These are phyloP conservation scores for Talaromyces albobiverticillius DNA, from an alignment of 2,329 filamentous ascomycete species.

Conservation along the genomic window DNA sequence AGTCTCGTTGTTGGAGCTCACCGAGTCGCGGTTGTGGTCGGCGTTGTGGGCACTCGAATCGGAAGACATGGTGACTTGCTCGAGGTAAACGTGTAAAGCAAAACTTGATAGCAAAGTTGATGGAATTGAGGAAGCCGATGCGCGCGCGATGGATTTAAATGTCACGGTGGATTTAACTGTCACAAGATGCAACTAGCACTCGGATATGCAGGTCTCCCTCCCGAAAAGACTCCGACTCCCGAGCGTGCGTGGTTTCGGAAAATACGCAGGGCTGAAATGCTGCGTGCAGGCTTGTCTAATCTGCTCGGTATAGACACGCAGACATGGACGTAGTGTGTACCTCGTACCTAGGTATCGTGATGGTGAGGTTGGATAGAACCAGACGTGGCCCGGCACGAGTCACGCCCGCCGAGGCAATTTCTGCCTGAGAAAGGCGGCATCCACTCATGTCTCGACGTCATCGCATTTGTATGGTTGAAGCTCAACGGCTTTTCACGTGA, in stretches of 20 bases:
- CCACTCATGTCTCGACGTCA: conserved; percentile 1
- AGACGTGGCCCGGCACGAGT: too few relatives aligned
- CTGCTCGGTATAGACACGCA: too few relatives aligned
- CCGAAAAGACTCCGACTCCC: too few relatives aligned
- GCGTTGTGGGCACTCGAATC: conserved; percentile 11
- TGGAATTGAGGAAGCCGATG: not conserved
- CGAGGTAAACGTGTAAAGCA: not conserved
- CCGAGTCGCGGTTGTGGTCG: conserved; percentile 13
- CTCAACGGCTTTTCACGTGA: too few relatives aligned
- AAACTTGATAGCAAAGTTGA: not conserved
- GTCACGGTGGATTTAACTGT: too few relatives aligned
- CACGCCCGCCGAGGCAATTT: not conserved
- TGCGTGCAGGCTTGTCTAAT: not conserved
- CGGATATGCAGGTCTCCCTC: too few relatives aligned
- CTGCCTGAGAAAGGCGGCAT: conserved; percentile 7
- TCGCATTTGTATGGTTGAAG: not conserved
- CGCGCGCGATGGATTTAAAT: not conserved
- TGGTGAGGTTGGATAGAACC: too few relatives aligned
- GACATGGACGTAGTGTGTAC: too few relatives aligned
- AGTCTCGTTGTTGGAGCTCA: conserved; percentile 20
- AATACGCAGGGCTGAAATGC: not conserved
- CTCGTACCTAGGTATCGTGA: too few relatives aligned
- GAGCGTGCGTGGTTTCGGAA: not conserved
- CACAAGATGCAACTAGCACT: too few relatives aligned
- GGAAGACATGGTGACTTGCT: conserved; percentile 4